Evolutionary conservation across 1,139 yeast genomes (phyloP).

Genomic region (Diutina mesorugosa): DNA sequence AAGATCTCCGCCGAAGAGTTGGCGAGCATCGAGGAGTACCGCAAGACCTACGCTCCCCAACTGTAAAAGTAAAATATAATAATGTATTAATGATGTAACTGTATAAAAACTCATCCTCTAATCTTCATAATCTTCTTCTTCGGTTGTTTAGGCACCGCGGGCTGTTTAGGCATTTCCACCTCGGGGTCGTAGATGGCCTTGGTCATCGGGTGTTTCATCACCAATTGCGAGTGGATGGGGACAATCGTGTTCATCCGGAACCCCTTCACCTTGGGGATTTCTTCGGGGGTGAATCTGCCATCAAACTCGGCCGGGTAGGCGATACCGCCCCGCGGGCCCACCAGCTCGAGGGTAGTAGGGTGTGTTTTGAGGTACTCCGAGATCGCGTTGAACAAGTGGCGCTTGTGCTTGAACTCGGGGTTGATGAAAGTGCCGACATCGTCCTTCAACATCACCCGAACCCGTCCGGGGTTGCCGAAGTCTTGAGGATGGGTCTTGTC

Average conservation of each 20-base stretch:
- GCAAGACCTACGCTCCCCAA: constrained; percentile 36
- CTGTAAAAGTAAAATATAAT: not conserved
- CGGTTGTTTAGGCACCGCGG: constrained; percentile 22
- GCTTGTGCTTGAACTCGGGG: constrained; percentile 39
- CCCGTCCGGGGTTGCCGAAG: constrained; percentile 94
- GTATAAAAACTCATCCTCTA: constrained; percentile 18
- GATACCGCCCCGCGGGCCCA: constrained; percentile 37
- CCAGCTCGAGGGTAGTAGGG: constrained; percentile 58
- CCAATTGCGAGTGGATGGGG: constrained; percentile 69
- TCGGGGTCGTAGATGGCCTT: constrained; percentile 51
- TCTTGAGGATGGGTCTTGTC: constrained; percentile 93
- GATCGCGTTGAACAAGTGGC: constrained; percentile 50
- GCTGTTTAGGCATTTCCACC: constrained; percentile 30
- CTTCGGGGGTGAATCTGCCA: constrained; percentile 39
- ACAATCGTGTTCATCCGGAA: constrained; percentile 76
- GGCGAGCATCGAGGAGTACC: constrained; percentile 45
- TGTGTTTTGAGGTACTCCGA: constrained; percentile 50
- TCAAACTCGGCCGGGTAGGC: constrained; percentile 53
- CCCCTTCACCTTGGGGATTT: constrained; percentile 62
- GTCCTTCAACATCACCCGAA: constrained; percentile 52
- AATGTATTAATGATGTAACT: not conserved
- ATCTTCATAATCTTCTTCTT: constrained; percentile 41
- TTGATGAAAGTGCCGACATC: constrained; percentile 27
- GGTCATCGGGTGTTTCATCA: constrained; percentile 78
- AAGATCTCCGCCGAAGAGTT: constrained; percentile 43